phyloP scores from a whole-genome alignment of 768 basidiomycete species.

The Mycena alexandri region DNA sequence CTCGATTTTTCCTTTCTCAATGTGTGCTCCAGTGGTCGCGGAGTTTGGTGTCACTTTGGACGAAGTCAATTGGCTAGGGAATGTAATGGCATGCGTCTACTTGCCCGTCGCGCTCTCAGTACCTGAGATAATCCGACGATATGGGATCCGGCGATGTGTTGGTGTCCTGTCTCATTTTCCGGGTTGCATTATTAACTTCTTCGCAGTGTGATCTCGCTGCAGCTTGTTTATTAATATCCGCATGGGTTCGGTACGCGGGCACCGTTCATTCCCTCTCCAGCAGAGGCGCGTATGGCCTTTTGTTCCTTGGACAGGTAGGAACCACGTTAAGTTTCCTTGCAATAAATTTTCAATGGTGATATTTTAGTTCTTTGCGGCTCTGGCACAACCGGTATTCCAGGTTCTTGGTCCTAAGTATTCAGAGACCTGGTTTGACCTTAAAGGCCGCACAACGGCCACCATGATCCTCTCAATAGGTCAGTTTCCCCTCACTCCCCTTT shows the following conservation, averaged over 20 bases:
- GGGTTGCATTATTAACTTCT: conserved; percentile 5
- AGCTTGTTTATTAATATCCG: conserved; percentile 66
- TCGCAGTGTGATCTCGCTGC: conserved; percentile 73
- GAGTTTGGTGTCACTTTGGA: conserved; percentile 79
- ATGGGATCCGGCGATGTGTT: conserved; percentile 75
- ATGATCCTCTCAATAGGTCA: conserved; percentile 67
- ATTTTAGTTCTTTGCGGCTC: conserved; percentile 67
- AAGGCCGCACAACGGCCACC: conserved; percentile 82
- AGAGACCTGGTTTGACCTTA: conserved; percentile 85
- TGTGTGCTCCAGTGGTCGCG: conserved; percentile 58
- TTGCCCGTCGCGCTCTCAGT: conserved; percentile 72
- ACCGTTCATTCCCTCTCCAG: conserved; percentile 67
- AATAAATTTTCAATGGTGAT: background rate
- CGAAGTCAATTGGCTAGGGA: conserved; percentile 87
- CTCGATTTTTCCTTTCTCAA: no score
- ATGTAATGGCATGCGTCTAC: conserved; percentile 71
- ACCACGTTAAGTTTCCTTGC: conserved; percentile 10
- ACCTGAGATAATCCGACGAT: conserved; percentile 68
- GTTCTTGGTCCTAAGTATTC: conserved; percentile 86
- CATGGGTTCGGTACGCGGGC: conserved; percentile 85
- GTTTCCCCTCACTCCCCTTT: conserved; percentile 1
- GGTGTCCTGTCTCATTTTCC: conserved; percentile 42
- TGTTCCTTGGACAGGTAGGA: conserved; percentile 78
- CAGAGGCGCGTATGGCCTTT: conserved; percentile 69
- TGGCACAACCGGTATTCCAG: conserved; percentile 82